Conservation (phyloP, 1,139 yeast species). For the Debaryomyces nepalensis region DNA sequence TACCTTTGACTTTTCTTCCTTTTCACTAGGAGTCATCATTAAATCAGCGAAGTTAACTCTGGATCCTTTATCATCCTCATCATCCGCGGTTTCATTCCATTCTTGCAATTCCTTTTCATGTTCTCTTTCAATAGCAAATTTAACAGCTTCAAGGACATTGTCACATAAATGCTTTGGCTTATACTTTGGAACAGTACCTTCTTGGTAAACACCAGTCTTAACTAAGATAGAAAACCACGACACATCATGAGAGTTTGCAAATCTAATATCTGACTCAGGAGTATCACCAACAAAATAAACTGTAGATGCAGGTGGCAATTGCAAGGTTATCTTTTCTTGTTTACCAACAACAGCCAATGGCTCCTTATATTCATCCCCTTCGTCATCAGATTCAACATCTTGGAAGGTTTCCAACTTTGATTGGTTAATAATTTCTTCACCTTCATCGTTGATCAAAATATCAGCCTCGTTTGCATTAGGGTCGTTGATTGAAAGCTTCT, state of each 20-base stretch:
- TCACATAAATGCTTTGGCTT: slow-evolving; percentile 74
- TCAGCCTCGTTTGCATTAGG: slow-evolving; percentile 53
- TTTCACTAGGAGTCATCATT: slow-evolving; percentile 53
- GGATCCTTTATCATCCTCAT: slow-evolving; percentile 36
- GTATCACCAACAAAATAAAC: slow-evolving; percentile 91
- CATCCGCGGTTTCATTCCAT: slow-evolving; percentile 62
- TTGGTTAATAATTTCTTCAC: slow-evolving; percentile 53
- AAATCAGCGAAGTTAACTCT: slow-evolving; percentile 53
- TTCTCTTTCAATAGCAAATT: slow-evolving; percentile 81
- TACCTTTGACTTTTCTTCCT: slow-evolving; percentile 19
- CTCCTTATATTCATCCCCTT: slow-evolving; percentile 17
- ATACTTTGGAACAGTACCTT: slow-evolving; percentile 76
- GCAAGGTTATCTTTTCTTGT: slow-evolving; percentile 50
- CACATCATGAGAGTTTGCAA: slow-evolving; percentile 83
- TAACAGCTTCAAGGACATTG: slow-evolving; percentile 79
- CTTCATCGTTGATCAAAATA: slow-evolving; percentile 51
- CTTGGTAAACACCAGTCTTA: slow-evolving; percentile 85
- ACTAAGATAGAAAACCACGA: slow-evolving; percentile 86
- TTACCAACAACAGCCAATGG: slow-evolving; percentile 36
- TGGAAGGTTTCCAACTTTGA: slow-evolving; percentile 44
- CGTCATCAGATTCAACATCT: slow-evolving; percentile 36
- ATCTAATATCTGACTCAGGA: slow-evolving; percentile 88
- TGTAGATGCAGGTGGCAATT: slow-evolving; percentile 81
- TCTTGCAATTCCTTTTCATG: slow-evolving; percentile 70
- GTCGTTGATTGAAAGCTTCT: slow-evolving; percentile 52